Percentiles rank a stretch among this genome's conserved stretches.
These are phyloP conservation scores for Suillus weaverae DNA, from an alignment of 768 basidiomycete species.

Conservation along the genomic window DNA sequence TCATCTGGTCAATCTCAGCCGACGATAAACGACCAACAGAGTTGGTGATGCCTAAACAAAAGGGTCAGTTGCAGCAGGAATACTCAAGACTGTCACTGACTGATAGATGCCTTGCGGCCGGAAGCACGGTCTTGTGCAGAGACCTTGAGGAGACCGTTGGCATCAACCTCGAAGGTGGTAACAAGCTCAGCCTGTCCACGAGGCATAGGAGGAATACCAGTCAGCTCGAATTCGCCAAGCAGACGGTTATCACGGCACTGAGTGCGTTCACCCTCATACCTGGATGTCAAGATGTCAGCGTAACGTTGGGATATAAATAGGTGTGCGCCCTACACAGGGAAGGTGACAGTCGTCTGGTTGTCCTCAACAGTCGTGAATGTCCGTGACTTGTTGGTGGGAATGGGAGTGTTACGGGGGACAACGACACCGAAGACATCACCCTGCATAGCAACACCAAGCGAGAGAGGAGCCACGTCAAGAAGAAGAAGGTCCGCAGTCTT, in stretches of 20 bases:
- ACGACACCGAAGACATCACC: slow-evolving; percentile 99
- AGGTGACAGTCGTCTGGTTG: slow-evolving; percentile 99
- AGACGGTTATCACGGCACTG: slow-evolving; percentile 99
- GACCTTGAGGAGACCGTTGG: slow-evolving; percentile 98
- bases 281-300: slow-evolving; percentile 27
- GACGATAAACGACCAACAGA: slow-evolving; percentile 97
- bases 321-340: slow-evolving; percentile 78
- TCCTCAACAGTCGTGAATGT: slow-evolving; percentile 99
- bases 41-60: slow-evolving; percentile 83
- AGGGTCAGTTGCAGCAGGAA: slow-evolving; percentile 12
- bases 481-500: slow-evolving; percentile 98
- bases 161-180: slow-evolving; percentile 99
- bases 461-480: slow-evolving; percentile 97
- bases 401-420: slow-evolving; percentile 98
- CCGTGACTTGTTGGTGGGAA: slow-evolving; percentile 98
- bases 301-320: neutral
- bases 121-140: slow-evolving; percentile 98
- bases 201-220: slow-evolving; percentile 98
- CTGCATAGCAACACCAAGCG: slow-evolving; percentile 99
- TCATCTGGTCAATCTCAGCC: slow-evolving; percentile 99
- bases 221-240: slow-evolving; percentile 99
- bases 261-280: slow-evolving; percentile 99
- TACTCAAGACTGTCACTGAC: slow-evolving; percentile 43
- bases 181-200: slow-evolving; percentile 99
- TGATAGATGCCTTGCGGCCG: slow-evolving; percentile 98